Evolutionary conservation across 768 basidiomycete genomes (phyloP).

Genomic region (Cytidiella melzeri): DNA sequence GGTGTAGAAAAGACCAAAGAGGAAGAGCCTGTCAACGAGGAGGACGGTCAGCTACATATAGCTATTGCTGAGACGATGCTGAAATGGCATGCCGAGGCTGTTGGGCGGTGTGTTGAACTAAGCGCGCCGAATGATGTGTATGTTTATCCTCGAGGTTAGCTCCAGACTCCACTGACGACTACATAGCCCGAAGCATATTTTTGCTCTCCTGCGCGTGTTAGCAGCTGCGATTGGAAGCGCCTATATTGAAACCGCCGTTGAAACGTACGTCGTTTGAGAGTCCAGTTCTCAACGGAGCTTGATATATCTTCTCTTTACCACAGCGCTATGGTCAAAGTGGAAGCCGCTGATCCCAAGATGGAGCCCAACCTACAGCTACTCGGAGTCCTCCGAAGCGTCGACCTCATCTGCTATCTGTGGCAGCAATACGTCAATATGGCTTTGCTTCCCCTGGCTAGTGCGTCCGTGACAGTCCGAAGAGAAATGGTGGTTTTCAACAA

Average conservation of each 20-base stretch:
- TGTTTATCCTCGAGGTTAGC: conserved; percentile 26
- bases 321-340: conserved; percentile 61
- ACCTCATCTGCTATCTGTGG: conserved; percentile 93
- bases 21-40: conserved; percentile 71
- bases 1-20: conserved; percentile 11
- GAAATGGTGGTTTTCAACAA: conserved; percentile 94
- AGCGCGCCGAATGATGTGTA: conserved; percentile 80
- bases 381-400: conserved; percentile 58
- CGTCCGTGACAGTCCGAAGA: conserved; percentile 79
- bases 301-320: conserved; percentile 30
- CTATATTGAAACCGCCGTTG: conserved; percentile 88
- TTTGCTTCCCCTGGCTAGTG: conserved; percentile 77
- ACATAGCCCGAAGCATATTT: conserved; percentile 80
- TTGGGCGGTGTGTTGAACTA: conserved; percentile 90
- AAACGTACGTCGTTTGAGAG: conserved; percentile 59
- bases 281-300: too few relatives aligned
- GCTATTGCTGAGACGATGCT: conserved; percentile 85
- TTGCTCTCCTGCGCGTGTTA: conserved; percentile 75
- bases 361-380: conserved; percentile 78
- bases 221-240: conserved; percentile 77
- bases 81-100: conserved; percentile 96
- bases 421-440: conserved; percentile 93
- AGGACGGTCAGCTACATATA: conserved; percentile 76
- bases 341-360: conserved; percentile 63
- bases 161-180: neutral